phyloP scores from a whole-genome alignment of 2,329 filamentous ascomycete species.

The Emmonsiellopsis sp. region DNA sequence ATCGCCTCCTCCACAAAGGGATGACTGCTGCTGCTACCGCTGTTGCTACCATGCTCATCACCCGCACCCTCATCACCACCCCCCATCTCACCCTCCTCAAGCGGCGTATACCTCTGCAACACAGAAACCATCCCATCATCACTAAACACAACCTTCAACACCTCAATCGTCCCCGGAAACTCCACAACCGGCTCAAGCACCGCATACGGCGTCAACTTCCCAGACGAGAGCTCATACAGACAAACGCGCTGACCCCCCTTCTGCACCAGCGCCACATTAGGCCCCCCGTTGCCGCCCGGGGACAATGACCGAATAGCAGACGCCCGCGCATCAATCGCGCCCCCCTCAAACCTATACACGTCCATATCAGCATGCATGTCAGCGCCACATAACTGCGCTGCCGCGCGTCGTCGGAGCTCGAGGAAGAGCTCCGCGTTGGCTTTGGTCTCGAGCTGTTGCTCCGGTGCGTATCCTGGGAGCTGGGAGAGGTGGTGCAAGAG shows the following conservation, averaged over 20 bases:
- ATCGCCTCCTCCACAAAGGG: constrained; percentile 27
- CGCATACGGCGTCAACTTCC: constrained; percentile 10
- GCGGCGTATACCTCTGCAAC: constrained; percentile 24
- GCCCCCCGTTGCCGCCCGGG: neutral
- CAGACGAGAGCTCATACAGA: constrained; percentile 17
- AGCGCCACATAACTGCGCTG: constrained; percentile 27
- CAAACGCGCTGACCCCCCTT: constrained; percentile 22
- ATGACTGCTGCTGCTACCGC: constrained; percentile 9
- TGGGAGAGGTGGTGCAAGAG: constrained; percentile 28
- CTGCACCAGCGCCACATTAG: constrained; percentile 20
- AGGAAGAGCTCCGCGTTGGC: constrained; percentile 21
- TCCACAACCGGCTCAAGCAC: constrained; percentile 17
- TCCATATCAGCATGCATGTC: constrained; percentile 24
- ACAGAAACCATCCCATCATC: constrained; percentile 18
- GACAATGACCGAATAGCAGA: constrained; percentile 16
- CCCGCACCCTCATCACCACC: constrained; percentile 7
- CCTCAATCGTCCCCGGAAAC: constrained; percentile 20
- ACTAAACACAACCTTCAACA: constrained; percentile 24
- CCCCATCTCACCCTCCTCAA: constrained; percentile 10
- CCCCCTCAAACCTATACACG: constrained; percentile 18
- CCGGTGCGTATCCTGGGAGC: constrained; percentile 22
- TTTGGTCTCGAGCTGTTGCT: constrained; percentile 12
- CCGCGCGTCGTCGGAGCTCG: constrained; percentile 23
- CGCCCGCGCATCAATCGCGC: constrained; percentile 25
- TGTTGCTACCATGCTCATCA: neutral